Evolutionary conservation across 2,329 filamentous ascomycete species (phyloP).

Genomic region (Huntiella moniliformis): DNA sequence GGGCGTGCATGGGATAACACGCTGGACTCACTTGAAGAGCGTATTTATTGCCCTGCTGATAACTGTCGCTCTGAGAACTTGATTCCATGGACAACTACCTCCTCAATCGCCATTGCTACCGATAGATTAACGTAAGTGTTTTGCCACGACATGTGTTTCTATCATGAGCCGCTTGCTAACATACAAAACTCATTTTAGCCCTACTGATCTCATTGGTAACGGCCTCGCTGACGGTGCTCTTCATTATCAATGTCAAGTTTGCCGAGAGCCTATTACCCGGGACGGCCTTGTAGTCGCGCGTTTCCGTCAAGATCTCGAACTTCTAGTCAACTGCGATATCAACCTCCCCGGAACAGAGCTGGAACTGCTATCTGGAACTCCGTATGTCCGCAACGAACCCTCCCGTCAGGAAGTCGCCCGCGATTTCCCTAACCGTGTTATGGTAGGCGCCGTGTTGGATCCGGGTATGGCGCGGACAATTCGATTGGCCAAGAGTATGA

Average conservation of each 20-base stretch:
- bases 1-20: constrained; percentile 39
- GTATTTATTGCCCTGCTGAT: constrained; percentile 30
- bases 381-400: constrained; percentile 15
- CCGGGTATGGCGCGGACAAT: neutral
- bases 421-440: constrained; percentile 33
- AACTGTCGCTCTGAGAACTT: constrained; percentile 25
- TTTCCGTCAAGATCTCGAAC: constrained; percentile 37
- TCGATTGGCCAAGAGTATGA: constrained; percentile 25
- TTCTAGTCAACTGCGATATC: constrained; percentile 25
- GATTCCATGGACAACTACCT: constrained; percentile 40
- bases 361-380: constrained; percentile 30
- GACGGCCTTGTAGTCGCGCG: constrained; percentile 41
- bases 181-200: neutral
- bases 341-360: constrained; percentile 54
- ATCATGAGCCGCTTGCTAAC: too few relatives aligned
- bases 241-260: constrained; percentile 29
- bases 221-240: constrained; percentile 46
- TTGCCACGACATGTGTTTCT: neutral
- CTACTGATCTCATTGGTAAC: constrained; percentile 20
- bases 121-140: constrained; percentile 1
- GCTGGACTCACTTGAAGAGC: constrained; percentile 29
- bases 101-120: constrained; percentile 17
- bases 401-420: constrained; percentile 15
- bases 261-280: constrained; percentile 31
- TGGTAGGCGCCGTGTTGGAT: neutral